Conservation (phyloP, 179 eudicot genomes). For the Amaranthus tricolor region DNA sequence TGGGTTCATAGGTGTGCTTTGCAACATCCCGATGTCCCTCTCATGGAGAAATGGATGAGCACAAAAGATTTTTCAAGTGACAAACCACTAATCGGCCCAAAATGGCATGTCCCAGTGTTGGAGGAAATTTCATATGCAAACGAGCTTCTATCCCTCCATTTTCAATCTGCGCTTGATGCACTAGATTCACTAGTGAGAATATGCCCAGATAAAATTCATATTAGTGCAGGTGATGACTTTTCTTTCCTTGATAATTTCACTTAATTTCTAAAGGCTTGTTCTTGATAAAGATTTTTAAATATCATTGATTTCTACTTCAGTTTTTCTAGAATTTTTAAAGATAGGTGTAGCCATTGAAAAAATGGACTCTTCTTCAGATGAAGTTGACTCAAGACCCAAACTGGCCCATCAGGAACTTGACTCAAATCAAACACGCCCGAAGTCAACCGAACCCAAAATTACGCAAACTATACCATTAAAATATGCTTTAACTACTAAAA, state of each 20-base stretch:
- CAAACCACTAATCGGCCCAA: slow-evolving; percentile 52
- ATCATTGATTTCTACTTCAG: neutral
- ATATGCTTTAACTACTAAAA: no score
- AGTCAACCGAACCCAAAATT: no score
- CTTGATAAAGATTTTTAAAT: neutral
- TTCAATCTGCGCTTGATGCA: slow-evolving; percentile 82
- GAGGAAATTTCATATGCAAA: slow-evolving; percentile 86
- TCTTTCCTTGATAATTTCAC: neutral
- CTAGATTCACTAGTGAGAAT: slow-evolving; percentile 75
- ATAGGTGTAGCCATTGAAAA: neutral
- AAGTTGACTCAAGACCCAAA: no score
- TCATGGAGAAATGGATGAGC: slow-evolving; percentile 88
- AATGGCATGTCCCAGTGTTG: slow-evolving; percentile 85
- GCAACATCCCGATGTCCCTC: slow-evolving; percentile 57
- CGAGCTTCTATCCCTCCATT: slow-evolving; percentile 81
- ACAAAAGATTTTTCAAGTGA: slow-evolving; percentile 58
- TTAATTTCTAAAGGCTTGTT: slow-evolving; percentile 1
- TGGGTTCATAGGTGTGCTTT: slow-evolving; percentile 57
- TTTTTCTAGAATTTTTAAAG: neutral
- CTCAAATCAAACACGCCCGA: no score
- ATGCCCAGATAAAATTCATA: slow-evolving; percentile 72
- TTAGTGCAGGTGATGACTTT: slow-evolving; percentile 67
- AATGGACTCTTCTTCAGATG: no score
- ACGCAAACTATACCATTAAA: no score
- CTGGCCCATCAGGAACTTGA: no score